Conservation (phyloP, 23 red algal species). For the Chondrus crispus region DNA sequence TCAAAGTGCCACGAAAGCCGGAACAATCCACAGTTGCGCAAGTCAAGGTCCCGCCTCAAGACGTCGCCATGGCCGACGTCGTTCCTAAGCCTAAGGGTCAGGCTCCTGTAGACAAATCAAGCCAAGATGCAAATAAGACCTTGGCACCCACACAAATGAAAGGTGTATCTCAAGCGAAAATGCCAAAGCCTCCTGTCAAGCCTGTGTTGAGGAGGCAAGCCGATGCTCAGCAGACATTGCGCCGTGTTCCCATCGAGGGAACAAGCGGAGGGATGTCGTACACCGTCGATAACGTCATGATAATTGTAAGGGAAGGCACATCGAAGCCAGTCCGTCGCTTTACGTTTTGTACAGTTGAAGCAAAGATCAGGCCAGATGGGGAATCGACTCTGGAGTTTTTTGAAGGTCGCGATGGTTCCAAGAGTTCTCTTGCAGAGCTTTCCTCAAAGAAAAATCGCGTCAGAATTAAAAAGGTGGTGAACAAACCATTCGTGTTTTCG, state of each 20-base stretch:
- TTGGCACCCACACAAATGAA: no score
- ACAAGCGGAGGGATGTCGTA: background rate
- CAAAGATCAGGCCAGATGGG: background rate
- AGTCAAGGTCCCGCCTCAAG: no score
- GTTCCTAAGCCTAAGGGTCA: no score
- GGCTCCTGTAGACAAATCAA: no score
- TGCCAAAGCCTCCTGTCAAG: no score
- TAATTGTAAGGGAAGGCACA: background rate
- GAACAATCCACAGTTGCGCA: no score
- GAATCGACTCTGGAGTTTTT: background rate
- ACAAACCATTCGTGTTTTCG: background rate
- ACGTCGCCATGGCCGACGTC: no score
- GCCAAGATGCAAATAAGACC: no score
- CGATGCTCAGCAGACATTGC: background rate
- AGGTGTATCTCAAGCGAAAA: no score
- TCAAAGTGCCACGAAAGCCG: no score
- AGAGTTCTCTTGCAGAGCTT: background rate
- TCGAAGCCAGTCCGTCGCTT: background rate
- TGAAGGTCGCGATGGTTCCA: background rate
- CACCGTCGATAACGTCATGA: background rate
- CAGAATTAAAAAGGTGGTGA: background rate
- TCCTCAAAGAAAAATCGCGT: background rate
- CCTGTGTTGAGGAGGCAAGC: no score
- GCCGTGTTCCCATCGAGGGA: background rate
- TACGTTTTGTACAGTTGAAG: background rate